Conservation (phyloP, 306 rosid genomes). For the Castanea mollissima region DNA sequence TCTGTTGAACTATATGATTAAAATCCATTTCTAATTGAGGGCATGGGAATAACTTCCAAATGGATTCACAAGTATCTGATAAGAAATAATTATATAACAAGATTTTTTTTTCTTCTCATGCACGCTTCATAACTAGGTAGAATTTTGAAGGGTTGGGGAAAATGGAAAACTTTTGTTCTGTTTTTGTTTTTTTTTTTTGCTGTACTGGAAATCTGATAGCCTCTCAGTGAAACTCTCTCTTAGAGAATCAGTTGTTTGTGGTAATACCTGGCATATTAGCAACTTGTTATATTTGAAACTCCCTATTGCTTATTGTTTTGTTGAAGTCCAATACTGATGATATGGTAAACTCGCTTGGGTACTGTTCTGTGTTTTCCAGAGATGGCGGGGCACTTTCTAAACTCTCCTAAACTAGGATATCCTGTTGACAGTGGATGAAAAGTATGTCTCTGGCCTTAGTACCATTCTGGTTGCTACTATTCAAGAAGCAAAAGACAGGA, state of each 20-base stretch:
- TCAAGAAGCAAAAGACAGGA: conserved; percentile 75
- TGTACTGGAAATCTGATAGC: neutral
- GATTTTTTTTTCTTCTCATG: neutral
- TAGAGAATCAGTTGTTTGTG: neutral
- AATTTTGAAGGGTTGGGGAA: neutral
- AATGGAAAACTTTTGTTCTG: neutral
- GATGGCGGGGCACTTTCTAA: conserved; percentile 37
- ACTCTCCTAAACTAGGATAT: conserved; percentile 25
- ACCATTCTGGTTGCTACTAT: conserved; percentile 81
- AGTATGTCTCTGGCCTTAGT: conserved; percentile 55
- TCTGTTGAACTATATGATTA: neutral
- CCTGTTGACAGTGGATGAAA: conserved; percentile 36
- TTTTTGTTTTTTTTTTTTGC: neutral
- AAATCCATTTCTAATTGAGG: neutral
- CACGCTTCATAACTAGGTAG: neutral
- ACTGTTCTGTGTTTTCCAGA: neutral
- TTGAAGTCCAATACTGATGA: neutral
- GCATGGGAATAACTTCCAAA: neutral
- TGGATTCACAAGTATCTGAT: neutral
- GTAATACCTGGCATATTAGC: neutral
- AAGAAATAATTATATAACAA: too few species aligned
- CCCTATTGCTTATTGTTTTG: neutral
- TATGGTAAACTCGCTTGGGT: neutral
- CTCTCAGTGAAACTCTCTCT: neutral
- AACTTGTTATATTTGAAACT: neutral